These are phyloP conservation scores for slime mould (Dictyostelium discoideum) DNA, from an alignment of 78 protist species.

Conservation along the genomic window DNA sequence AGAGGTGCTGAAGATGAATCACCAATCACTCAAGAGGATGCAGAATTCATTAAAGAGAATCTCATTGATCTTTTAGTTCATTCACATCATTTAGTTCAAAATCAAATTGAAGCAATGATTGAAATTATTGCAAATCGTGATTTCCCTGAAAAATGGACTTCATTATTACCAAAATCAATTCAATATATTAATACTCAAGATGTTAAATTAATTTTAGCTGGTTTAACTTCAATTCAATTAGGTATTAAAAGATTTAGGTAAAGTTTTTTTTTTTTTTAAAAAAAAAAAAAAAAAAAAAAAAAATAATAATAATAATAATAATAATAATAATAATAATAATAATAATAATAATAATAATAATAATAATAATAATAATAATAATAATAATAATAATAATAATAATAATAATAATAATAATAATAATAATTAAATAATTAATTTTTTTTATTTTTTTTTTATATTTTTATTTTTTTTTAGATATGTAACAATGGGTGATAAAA, in stretches of 20 bases:
- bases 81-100: slow-evolving; percentile 26
- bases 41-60: slow-evolving; percentile 46
- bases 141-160: slow-evolving; percentile 59
- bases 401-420: too few species aligned
- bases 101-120: slow-evolving; percentile 51
- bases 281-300: not conserved
- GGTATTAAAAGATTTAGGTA: slow-evolving; percentile 56
- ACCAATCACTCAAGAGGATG: slow-evolving; percentile 21
- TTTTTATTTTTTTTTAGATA: not conserved
- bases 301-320: too few species aligned
- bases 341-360: too few species aligned
- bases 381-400: too few species aligned
- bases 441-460: not conserved
- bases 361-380: too few species aligned
- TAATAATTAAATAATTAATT: not conserved
- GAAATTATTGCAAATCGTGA: slow-evolving; percentile 65
- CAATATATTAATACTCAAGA: slow-evolving; percentile 9
- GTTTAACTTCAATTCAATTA: slow-evolving; percentile 35
- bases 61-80: slow-evolving; percentile 63
- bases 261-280: not conserved
- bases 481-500: slow-evolving; percentile 23
- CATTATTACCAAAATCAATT: slow-evolving; percentile 29
- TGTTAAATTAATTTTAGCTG: slow-evolving; percentile 16
- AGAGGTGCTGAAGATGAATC: slow-evolving; percentile 12
- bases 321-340: too few species aligned